Base-by-base conservation (phyloP, 768 basidiomycete species). In the Tubosaeta brunneosetosa region DNA sequence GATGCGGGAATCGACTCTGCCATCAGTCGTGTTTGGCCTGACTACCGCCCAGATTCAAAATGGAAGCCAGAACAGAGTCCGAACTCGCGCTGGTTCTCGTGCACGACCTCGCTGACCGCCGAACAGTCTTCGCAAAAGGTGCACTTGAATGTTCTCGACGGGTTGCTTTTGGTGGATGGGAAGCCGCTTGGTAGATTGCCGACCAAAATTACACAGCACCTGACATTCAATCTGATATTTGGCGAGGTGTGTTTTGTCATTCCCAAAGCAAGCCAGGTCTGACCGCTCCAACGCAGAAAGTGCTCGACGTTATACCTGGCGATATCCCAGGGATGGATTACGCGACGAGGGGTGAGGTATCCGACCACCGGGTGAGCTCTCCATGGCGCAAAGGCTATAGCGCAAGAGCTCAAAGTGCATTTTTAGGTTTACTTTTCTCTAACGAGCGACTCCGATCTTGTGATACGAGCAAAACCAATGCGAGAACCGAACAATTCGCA, bases 121-220 rank as follows among this genome's bases (percentile, higher is more conserved):
- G 7, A 19, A 2, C 54, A 56, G 19, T 19, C 13, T 7, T 44
- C 60, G 1, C 60, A 61, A 33, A 19, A 2, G 1, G 56, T 60
- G 4, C 44, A 60, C 27, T 29, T 58, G 31, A 61, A 65, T 19
- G 5, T 64, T 6, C 44, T 62, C 0, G 56, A 61, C 7, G 67
- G 67, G 7, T 46, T 52, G 1, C 59, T 68, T n/a, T 34, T 65
- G n/a, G 56, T 68, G 6, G 55, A 69, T 6, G 65, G 63, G 4
- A 61, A 59, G 25, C 52, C 58, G 1, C 27, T 69, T 2, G 58
- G 56, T 0, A 53, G 53, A 29, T 52, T 65, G 10, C 62, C 62
- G 0, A 26, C 27, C 10, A 27, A 13, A 12, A 54, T 70, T 22
- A 38, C 41, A 25, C 38, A 26, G 3, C 43, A 61, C 32, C 45